Conservation (phyloP, 352 stramenopile species). For the Pythium aristosporum region DNA sequence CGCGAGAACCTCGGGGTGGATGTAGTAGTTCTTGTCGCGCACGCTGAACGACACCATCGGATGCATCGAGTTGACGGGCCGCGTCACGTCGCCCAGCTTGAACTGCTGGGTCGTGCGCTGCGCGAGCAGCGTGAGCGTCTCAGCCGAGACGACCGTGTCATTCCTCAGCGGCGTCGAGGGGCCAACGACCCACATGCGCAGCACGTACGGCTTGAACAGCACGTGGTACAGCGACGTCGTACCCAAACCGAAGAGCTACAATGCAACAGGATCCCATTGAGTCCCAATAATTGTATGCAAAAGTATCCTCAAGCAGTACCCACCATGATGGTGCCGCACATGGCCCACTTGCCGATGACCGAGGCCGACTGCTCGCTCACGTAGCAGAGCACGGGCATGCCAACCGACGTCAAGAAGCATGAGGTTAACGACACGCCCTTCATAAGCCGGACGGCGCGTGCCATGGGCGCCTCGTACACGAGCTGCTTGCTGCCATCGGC, state of each 20-base stretch:
- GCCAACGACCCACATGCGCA: slow-evolving; percentile 72
- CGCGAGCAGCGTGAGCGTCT: slow-evolving; percentile 41
- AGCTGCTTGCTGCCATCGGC: slow-evolving; percentile 15
- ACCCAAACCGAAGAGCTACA: slow-evolving; percentile 72
- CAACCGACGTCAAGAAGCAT: slow-evolving; percentile 74
- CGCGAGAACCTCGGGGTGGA: slow-evolving; percentile 73
- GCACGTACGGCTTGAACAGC: slow-evolving; percentile 86
- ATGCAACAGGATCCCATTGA: too few species aligned
- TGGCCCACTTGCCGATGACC: slow-evolving; percentile 82
- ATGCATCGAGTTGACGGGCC: slow-evolving; percentile 66
- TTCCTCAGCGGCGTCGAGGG: slow-evolving; percentile 1
- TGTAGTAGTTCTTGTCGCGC: slow-evolving; percentile 65
- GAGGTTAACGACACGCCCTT: slow-evolving; percentile 87
- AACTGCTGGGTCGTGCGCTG: slow-evolving; percentile 54
- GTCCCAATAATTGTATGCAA: too few species aligned
- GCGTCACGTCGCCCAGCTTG: slow-evolving; percentile 54
- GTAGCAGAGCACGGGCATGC: slow-evolving; percentile 77
- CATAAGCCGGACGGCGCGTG: slow-evolving; percentile 77
- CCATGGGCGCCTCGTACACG: slow-evolving; percentile 73
- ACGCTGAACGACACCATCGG: slow-evolving; percentile 85
- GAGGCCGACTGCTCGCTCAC: slow-evolving; percentile 73
- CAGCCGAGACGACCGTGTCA: slow-evolving; percentile 2
- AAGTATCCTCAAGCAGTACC: background rate
- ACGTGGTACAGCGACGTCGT: slow-evolving; percentile 84
- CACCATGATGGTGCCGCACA: slow-evolving; percentile 87